Percentiles rank a stretch among this genome's conserved stretches.
Evolutionary conservation across 108 stramenopile genomes (phyloP).

Genomic region (Skeletonema marinoi): DNA sequence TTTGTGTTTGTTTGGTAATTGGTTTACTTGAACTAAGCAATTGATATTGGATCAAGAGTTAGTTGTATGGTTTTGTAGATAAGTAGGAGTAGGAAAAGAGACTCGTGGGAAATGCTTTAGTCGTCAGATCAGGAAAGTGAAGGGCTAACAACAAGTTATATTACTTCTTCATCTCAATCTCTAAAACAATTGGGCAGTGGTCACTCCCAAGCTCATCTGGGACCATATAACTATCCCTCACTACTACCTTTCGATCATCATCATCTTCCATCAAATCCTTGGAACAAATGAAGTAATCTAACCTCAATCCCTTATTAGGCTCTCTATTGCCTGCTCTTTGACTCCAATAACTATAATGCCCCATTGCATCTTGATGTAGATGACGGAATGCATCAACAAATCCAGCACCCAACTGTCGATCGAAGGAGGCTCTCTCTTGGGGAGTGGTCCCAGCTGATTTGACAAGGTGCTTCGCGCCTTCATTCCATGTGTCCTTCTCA

Average conservation of each 20-base stretch:
- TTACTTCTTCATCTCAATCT: constrained; percentile 37
- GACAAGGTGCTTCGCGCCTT: constrained; percentile 89
- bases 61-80: no score
- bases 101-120: no score
- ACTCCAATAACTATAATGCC: constrained; percentile 93
- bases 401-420: constrained; percentile 64
- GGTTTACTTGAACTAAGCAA: no score
- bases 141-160: neutral
- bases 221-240: constrained; percentile 84
- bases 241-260: constrained; percentile 50
- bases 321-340: constrained; percentile 83
- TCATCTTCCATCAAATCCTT: constrained; percentile 65
- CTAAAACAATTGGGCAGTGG: constrained; percentile 83
- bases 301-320: constrained; percentile 91
- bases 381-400: constrained; percentile 89
- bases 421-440: constrained; percentile 87
- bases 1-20: neutral
- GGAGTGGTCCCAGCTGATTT: constrained; percentile 90
- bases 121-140: no score
- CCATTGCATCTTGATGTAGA: constrained; percentile 78
- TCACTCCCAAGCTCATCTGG: constrained; percentile 79
- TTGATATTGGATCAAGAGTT: no score
- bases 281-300: constrained; percentile 91
- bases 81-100: no score
- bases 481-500: constrained; percentile 89